Conservation (phyloP, 441 rosid species). For the Populus tomentosa region DNA sequence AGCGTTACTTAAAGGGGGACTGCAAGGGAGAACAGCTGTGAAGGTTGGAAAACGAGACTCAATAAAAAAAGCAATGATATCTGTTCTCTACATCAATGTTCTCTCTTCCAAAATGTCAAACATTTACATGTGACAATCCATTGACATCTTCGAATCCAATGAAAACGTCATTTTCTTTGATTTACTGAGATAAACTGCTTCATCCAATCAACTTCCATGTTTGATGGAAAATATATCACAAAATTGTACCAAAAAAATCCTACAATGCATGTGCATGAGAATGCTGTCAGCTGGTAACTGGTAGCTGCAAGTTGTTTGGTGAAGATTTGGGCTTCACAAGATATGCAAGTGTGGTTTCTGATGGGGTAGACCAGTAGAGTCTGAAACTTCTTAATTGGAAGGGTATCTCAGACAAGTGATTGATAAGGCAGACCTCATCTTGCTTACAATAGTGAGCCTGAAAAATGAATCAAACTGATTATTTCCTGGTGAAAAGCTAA, state of each 20-base stretch:
- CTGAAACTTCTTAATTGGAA: constrained; percentile 48
- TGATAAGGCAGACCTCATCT: constrained; percentile 92
- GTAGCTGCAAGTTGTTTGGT: constrained; percentile 41
- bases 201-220: neutral
- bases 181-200: neutral
- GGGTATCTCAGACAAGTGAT: constrained; percentile 65
- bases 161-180: neutral
- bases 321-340: constrained; percentile 62
- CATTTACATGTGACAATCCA: neutral
- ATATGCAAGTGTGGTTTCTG: constrained; percentile 39
- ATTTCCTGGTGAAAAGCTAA: neutral
- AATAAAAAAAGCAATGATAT: neutral
- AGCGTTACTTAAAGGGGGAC: neutral
- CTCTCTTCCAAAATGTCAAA: neutral
- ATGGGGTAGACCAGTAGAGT: constrained; percentile 18
- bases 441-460: constrained; percentile 91
- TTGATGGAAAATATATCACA: neutral
- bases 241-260: neutral
- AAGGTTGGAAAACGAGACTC: neutral
- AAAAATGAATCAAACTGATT: neutral
- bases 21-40: neutral
- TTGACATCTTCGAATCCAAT: neutral
- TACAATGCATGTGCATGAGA: constrained; percentile 2
- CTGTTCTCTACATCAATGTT: neutral
- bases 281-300: constrained; percentile 31